Base-by-base conservation (phyloP, 352 stramenopile genomes). In the Globisporangium rhizosaccharum region DNA sequence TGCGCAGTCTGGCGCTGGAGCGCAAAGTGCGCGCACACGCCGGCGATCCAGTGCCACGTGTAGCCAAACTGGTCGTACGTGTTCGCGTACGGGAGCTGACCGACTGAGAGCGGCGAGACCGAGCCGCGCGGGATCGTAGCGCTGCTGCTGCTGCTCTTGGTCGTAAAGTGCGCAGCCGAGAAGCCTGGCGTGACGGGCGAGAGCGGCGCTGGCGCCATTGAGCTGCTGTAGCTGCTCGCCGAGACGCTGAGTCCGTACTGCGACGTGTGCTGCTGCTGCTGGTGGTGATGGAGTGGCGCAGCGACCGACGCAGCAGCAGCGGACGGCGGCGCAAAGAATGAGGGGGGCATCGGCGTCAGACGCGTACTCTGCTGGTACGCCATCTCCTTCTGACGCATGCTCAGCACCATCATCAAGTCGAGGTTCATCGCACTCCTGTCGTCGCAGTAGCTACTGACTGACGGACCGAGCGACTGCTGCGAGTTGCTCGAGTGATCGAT, bases 301-400 rank as follows among this genome's bases (percentile, higher is more conserved):
- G 51, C 53, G 36, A 55, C 33, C 50, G 51, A 53, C 25, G 50
- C 53, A 36, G 44, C 37, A 41, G 58, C 39, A 26, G 42, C n/a
- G 12, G 49, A n/a, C 25, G 28, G 50, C 49, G 25, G 55, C 52
- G 55, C 50, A 30, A 66, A 59, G 56, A 62, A 62, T 49, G 59
- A 60, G 25, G 63, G 55, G 36, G 52, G 65, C 49, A 57, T 56
- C 55, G 57, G 59, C 33, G 65, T 54, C 28, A 67, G 59, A 20
- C 75, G 70, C 54, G 72, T 70, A 51, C 84, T 70, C 45, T 88
- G 75, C 68, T 89, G 74, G 74, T 87, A 91, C 45, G 73, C 76
- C 79, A 91, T 87, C 62, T 91, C 82, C 59, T 88, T 88, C 65
- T 88, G 76, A 52, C 82, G 82, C 82, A 91, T 91, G 59, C 78